Conservation (phyloP, 352 stramenopile genomes). For the Pythium coloratum region DNA sequence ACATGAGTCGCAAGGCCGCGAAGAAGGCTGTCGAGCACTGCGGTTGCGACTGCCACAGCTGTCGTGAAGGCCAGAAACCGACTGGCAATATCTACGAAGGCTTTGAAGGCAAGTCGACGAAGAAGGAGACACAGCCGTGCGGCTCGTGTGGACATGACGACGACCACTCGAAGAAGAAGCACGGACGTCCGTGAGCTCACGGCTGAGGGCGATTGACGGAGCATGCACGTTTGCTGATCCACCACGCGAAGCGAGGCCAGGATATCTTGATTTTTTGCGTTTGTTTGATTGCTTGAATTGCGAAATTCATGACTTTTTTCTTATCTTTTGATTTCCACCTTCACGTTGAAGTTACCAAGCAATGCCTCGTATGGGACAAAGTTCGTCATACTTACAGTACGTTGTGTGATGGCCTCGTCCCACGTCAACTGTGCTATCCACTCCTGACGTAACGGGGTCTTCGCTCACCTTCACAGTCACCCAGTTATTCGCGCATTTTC, state of each 20-base stretch:
- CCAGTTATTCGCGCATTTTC: not conserved
- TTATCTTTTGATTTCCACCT: no score
- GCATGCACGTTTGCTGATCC: no score
- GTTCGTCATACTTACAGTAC: no score
- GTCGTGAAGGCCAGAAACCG: slow-evolving; percentile 4
- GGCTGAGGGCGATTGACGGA: no score
- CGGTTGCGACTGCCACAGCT: slow-evolving; percentile 20
- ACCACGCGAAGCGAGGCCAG: no score
- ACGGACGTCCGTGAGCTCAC: no score
- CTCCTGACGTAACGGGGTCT: no score
- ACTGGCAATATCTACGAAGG: slow-evolving; percentile 13
- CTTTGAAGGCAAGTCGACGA: slow-evolving; percentile 5
- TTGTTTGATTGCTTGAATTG: no score
- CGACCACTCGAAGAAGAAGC: not conserved
- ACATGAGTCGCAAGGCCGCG: slow-evolving; percentile 26
- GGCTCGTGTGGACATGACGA: slow-evolving; percentile 19
- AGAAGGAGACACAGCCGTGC: slow-evolving; percentile 2
- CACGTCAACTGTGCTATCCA: not conserved
- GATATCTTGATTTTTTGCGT: no score
- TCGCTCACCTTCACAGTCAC: not conserved
- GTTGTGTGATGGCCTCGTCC: not conserved
- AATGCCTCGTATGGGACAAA: no score
- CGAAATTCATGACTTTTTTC: no score
- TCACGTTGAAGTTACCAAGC: no score
- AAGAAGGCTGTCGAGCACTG: slow-evolving; percentile 23